Percentiles rank a stretch among this genome's conserved stretches.
Evolutionary conservation across 495 filamentous ascomycete species (phyloP).

Genomic region (Annulohypoxylon maeteangense): DNA sequence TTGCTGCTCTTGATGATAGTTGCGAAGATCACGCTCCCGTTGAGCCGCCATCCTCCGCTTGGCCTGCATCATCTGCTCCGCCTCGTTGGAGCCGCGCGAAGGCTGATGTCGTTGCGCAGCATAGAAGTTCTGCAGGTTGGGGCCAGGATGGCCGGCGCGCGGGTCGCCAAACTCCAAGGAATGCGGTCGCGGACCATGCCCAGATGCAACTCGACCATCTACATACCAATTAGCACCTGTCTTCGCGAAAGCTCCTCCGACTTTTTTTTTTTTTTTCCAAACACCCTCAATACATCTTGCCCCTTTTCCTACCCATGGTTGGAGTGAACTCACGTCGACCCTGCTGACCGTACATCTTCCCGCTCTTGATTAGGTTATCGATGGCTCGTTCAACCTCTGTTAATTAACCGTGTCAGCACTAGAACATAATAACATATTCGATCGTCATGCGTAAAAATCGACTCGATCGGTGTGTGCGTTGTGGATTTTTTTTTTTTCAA

Average conservation of each 20-base stretch:
- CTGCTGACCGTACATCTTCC: slow-evolving; percentile 82
- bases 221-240: slow-evolving; percentile 33
- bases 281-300: slow-evolving; percentile 2
- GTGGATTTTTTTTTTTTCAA: background rate
- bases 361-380: slow-evolving; percentile 95
- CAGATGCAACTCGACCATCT: slow-evolving; percentile 58
- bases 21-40: slow-evolving; percentile 97
- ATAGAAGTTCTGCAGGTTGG: slow-evolving; percentile 93
- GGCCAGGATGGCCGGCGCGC: slow-evolving; percentile 77
- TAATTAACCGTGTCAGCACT: slow-evolving; percentile 41
- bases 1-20: slow-evolving; percentile 99
- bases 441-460: slow-evolving; percentile 6
- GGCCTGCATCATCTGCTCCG: slow-evolving; percentile 98
- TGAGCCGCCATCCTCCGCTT: slow-evolving; percentile 99
- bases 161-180: slow-evolving; percentile 79
- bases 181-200: slow-evolving; percentile 72
- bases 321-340: slow-evolving; percentile 84
- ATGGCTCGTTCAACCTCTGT: slow-evolving; percentile 96
- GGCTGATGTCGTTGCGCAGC: slow-evolving; percentile 91
- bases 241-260: slow-evolving; percentile 16
- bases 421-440: background rate
- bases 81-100: slow-evolving; percentile 84
- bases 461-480: background rate
- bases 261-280: background rate
- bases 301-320: slow-evolving; percentile 20